These are phyloP conservation scores for Fusarium chlamydosporum DNA, from an alignment of 2,329 filamentous ascomycete species.

Conservation along the genomic window DNA sequence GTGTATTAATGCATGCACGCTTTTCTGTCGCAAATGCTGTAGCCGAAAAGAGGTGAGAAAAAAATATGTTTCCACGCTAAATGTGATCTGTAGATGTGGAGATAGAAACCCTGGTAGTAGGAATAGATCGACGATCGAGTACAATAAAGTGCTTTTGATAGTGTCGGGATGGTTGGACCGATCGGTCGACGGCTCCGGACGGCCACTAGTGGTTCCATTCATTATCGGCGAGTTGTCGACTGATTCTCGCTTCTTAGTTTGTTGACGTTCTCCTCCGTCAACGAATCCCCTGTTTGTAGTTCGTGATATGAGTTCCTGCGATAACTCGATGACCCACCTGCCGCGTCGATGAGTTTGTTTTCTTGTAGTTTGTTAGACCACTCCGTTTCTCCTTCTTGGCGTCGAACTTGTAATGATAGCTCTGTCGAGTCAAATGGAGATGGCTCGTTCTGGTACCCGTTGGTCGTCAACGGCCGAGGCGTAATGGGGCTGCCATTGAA, in stretches of 20 bases:
- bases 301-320: conserved; percentile 56
- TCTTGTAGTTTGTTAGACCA: conserved; percentile 62
- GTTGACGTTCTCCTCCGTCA: conserved; percentile 69
- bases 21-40: conserved; percentile 37
- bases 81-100: conserved; percentile 13
- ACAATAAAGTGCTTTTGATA: conserved; percentile 9
- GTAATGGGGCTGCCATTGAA: conserved; percentile 55
- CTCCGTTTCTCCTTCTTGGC: conserved; percentile 58
- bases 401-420: conserved; percentile 53
- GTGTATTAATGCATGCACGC: conserved; percentile 37
- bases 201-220: background rate
- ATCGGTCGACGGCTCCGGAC: conserved; percentile 15
- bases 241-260: conserved; percentile 59
- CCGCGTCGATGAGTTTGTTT: conserved; percentile 64
- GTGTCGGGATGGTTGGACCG: conserved; percentile 16
- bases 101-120: background rate
- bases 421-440: conserved; percentile 61
- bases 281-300: conserved; percentile 57
- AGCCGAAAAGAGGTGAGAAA: conserved; percentile 17
- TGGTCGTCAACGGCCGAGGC: conserved; percentile 58
- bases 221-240: conserved; percentile 40
- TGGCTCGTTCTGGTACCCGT: conserved; percentile 56
- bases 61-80: conserved; percentile 10
- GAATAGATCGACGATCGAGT: conserved; percentile 25
- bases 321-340: conserved; percentile 56